A percentile compares a stretch with the other conserved stretches of the same genome.
Conservation (phyloP, 371 early-diverging fungal genomes). For the Dentiscutata heterogama region DNA sequence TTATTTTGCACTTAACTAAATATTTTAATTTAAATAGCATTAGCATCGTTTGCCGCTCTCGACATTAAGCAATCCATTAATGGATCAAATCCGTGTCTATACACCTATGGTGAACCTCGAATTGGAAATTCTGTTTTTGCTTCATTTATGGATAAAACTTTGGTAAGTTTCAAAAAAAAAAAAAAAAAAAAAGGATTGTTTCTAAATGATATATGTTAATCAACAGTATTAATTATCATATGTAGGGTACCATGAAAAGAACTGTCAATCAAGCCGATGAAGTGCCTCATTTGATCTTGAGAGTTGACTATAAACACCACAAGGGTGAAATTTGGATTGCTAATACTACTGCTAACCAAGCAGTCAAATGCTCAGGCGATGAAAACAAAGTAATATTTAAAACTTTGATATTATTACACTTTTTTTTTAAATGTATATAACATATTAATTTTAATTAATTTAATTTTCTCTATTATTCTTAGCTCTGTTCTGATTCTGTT, state of each 20-base stretch:
- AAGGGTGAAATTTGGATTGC: slow-evolving; percentile 61
- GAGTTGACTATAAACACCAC: slow-evolving; percentile 59
- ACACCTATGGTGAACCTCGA: slow-evolving; percentile 60
- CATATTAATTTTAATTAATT: no score
- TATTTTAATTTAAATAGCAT: neutral
- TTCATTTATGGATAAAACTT: slow-evolving; percentile 49
- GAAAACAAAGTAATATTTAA: no score
- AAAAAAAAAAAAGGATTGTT: no score
- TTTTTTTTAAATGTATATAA: no score
- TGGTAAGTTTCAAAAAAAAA: slow-evolving; percentile 40
- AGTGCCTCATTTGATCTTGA: slow-evolving; percentile 65
- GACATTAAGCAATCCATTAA: slow-evolving; percentile 1
- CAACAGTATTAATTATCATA: no score
- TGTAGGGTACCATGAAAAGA: slow-evolving; percentile 48
- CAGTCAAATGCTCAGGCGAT: no score
- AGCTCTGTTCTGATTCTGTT: no score
- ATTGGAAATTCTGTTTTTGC: slow-evolving; percentile 62
- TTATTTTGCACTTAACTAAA: no score
- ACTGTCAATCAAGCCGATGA: slow-evolving; percentile 62
- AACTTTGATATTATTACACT: no score
- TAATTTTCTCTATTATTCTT: no score
- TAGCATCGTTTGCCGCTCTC: slow-evolving; percentile 10
- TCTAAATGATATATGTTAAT: no score
- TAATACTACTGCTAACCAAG: no score
- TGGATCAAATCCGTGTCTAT: neutral